A percentile compares a stretch with the other conserved stretches of the same genome.
Evolutionary conservation across 257 asterid species (phyloP).

Genomic region (Solanum sejunctum): DNA sequence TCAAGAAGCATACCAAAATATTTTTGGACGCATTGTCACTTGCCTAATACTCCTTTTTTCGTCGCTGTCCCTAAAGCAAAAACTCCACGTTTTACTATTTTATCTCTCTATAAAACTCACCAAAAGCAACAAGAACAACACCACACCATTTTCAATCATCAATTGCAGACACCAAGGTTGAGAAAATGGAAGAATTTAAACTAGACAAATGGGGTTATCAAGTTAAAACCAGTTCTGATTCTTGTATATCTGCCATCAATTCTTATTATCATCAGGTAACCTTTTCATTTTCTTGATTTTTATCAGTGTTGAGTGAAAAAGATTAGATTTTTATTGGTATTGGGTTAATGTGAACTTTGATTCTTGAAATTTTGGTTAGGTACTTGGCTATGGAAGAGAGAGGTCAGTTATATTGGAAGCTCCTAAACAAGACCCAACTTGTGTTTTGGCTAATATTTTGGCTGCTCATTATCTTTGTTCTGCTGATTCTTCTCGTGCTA

Average conservation of each 20-base stretch:
- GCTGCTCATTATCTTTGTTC: slow-evolving; percentile 66
- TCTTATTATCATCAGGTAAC: slow-evolving; percentile 68
- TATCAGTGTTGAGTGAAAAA: neutral
- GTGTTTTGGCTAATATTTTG: slow-evolving; percentile 83
- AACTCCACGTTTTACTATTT: neutral
- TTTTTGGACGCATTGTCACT: neutral
- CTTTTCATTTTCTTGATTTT: neutral
- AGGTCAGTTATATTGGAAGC: slow-evolving; percentile 80
- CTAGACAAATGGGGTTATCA: slow-evolving; percentile 74
- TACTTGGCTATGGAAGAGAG: slow-evolving; percentile 73
- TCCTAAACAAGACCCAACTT: slow-evolving; percentile 64
- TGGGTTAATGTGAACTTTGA: neutral
- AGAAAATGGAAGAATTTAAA: slow-evolving; percentile 28
- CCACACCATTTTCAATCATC: neutral
- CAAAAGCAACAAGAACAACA: neutral
- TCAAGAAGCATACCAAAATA: neutral
- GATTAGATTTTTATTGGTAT: neutral
- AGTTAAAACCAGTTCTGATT: slow-evolving; percentile 61
- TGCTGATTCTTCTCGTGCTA: slow-evolving; percentile 35
- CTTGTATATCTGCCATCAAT: slow-evolving; percentile 70
- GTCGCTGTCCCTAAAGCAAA: neutral
- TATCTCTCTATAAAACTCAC: neutral
- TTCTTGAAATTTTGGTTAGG: slow-evolving; percentile 1
- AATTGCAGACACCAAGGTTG: neutral
- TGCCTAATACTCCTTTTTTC: neutral